phyloP scores from a whole-genome alignment of 805 yeast species.

The Metschnikowia vanudenii region DNA sequence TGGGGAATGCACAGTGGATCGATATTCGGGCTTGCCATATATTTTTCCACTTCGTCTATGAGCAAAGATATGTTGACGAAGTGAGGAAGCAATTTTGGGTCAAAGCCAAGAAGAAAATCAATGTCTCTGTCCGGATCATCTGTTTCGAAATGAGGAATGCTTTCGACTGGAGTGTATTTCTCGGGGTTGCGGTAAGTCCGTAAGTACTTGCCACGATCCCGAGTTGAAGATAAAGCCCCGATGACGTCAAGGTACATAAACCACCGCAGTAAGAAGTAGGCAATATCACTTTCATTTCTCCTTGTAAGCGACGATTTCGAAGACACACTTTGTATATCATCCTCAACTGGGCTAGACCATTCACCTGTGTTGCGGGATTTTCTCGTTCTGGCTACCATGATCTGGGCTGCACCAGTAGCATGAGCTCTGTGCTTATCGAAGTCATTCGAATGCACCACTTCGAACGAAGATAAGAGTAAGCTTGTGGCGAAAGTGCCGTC shows the following conservation, averaged over 20 bases:
- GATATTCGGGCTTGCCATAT: constrained; percentile 11
- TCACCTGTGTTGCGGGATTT: not conserved
- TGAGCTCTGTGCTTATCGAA: constrained; percentile 62
- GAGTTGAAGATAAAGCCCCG: constrained; percentile 59
- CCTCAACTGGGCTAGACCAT: not conserved
- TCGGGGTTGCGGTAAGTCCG: constrained; percentile 20
- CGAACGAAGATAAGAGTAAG: constrained; percentile 56
- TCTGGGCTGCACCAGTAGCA: constrained; percentile 64
- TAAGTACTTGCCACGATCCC: constrained; percentile 33
- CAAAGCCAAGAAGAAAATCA: constrained; percentile 67
- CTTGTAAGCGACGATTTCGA: constrained; percentile 10
- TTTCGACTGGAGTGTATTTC: constrained; percentile 23
- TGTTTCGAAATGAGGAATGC: constrained; percentile 18
- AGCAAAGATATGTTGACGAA: constrained; percentile 48
- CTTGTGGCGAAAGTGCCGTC: constrained; percentile 66
- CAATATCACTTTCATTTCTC: constrained; percentile 36
- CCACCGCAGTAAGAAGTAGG: constrained; percentile 64
- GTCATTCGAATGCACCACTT: constrained; percentile 44
- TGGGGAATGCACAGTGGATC: constrained; percentile 24
- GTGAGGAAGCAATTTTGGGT: constrained; percentile 56
- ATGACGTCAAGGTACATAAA: constrained; percentile 66
- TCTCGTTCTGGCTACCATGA: constrained; percentile 21
- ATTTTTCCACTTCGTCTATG: constrained; percentile 29
- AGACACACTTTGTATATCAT: not conserved
- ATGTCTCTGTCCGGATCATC: constrained; percentile 40